These are phyloP conservation scores for Monarda citriodora DNA, from an alignment of 305 asterid genomes.

Conservation along the genomic window DNA sequence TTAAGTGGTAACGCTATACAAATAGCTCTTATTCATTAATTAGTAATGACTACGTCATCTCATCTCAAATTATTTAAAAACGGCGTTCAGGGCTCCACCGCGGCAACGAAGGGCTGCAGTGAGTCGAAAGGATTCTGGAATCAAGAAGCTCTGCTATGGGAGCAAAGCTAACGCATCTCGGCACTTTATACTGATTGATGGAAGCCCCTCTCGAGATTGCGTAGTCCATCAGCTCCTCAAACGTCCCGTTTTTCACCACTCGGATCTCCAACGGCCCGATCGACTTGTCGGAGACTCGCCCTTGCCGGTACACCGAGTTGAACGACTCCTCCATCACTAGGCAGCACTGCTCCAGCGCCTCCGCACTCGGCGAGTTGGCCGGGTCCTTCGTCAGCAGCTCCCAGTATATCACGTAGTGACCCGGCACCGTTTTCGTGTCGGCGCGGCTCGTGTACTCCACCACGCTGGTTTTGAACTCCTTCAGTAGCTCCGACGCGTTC, in stretches of 20 bases:
- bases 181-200: conserved; percentile 33
- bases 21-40: not conserved
- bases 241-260: conserved; percentile 34
- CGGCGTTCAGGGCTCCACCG: conserved; percentile 21
- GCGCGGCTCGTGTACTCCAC: conserved; percentile 35
- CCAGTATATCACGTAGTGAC: conserved; percentile 38
- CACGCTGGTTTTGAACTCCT: conserved; percentile 23
- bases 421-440: conserved; percentile 27
- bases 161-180: conserved; percentile 28
- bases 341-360: conserved; percentile 28
- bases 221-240: conserved; percentile 40
- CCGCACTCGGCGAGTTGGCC: not conserved
- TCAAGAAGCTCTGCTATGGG: conserved; percentile 28
- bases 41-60: not conserved
- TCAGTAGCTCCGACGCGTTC: conserved; percentile 19
- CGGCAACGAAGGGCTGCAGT: conserved; percentile 33
- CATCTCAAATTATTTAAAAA: not conserved
- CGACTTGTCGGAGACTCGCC: conserved; percentile 29
- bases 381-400: conserved; percentile 25
- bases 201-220: conserved; percentile 37
- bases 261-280: conserved; percentile 38
- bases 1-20: not conserved
- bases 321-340: conserved; percentile 39
- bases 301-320: conserved; percentile 34
- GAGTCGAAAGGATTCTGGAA: conserved; percentile 19